Evolutionary conservation across 352 stramenopile genomes (phyloP).

Genomic region (Phytophthora uliginosa): DNA sequence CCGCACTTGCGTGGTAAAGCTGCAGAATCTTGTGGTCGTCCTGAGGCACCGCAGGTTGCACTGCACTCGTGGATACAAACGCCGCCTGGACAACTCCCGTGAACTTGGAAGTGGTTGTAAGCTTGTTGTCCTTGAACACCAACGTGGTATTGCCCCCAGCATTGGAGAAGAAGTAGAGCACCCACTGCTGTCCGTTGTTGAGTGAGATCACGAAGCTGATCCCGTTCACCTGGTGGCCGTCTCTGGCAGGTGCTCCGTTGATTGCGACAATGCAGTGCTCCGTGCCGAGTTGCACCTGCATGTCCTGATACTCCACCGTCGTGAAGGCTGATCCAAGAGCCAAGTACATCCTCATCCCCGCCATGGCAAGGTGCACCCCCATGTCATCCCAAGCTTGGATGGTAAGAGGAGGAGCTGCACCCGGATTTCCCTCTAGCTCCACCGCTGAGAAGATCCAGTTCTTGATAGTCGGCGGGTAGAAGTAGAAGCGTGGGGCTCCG

Average conservation of each 20-base stretch:
- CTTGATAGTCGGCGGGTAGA: constrained; percentile 78
- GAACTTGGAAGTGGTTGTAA: constrained; percentile 65
- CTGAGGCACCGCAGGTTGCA: constrained; percentile 20
- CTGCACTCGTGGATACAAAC: constrained; percentile 61
- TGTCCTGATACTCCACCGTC: constrained; percentile 72
- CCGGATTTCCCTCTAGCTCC: constrained; percentile 41
- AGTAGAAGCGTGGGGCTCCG: constrained; percentile 88
- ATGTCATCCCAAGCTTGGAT: constrained; percentile 86
- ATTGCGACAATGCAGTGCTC: constrained; percentile 73
- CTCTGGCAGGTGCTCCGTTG: constrained; percentile 52
- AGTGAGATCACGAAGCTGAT: constrained; percentile 65
- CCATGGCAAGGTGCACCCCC: constrained; percentile 64
- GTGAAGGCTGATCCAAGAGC: constrained; percentile 83
- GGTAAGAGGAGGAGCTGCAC: constrained; percentile 32
- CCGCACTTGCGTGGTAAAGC: constrained; percentile 67
- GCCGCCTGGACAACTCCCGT: constrained; percentile 74
- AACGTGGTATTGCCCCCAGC: constrained; percentile 29
- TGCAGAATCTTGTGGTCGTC: constrained; percentile 57
- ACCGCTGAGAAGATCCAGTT: constrained; percentile 78
- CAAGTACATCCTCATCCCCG: constrained; percentile 64
- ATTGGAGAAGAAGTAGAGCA: constrained; percentile 70
- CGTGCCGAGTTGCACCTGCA: constrained; percentile 71
- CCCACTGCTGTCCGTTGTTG: constrained; percentile 86
- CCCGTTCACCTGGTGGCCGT: constrained; percentile 48
- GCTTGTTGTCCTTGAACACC: constrained; percentile 57